Base-by-base conservation (phyloP, 2,329 filamentous ascomycete species). In the Sclerotinia nivalis region DNA sequence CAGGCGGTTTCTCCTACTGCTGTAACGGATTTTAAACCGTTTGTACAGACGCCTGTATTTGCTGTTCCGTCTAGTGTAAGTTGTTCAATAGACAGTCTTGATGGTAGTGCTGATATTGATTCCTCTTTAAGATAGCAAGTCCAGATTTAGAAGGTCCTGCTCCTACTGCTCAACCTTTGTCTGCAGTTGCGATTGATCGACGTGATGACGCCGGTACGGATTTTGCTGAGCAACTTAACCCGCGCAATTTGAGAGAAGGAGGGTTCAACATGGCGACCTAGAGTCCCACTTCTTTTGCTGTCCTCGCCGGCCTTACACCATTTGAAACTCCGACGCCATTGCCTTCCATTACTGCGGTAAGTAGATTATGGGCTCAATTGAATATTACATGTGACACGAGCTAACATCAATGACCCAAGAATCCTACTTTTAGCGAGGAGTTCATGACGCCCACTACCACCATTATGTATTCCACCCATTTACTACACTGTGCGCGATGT, bases 121-220 rank as follows among this genome's bases (percentile, higher is more conserved):
- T 43, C 13, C 13, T 43, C 4, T 43, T 43, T 6, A 43, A 43
- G 40, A 13, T 43, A 43, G 40, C 13, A 43, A 43, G 40, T 43
- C 40, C 12, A 0, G 40, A 43, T 15, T 43, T 13, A 43, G 40
- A 43, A 43, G 40, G 4, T 1, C 12, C 40, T 43, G 2, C 4
- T 37, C 10, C 31, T 37, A 22, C 54, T 28, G 4, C 12, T 15
- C 31, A 3, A 56, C 22, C 54, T 34, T 7, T 12, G 1, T 5
- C 54, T n/a, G 2, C 31, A 37, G 12, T 37, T 37, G 0, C 31
- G 12, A n/a, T 37, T 0, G 1, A 37, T 15, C 10, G 22, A 37
- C 4, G 0, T 10, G 12, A 1, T 1, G 20, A n/a, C 1, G 5
- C 54, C 2, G 10, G 0, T 15, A 56, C 31, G 1, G 9, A n/a